phyloP scores from a whole-genome alignment of 768 basidiomycete species.

The Neoboletus brunneissimus region DNA sequence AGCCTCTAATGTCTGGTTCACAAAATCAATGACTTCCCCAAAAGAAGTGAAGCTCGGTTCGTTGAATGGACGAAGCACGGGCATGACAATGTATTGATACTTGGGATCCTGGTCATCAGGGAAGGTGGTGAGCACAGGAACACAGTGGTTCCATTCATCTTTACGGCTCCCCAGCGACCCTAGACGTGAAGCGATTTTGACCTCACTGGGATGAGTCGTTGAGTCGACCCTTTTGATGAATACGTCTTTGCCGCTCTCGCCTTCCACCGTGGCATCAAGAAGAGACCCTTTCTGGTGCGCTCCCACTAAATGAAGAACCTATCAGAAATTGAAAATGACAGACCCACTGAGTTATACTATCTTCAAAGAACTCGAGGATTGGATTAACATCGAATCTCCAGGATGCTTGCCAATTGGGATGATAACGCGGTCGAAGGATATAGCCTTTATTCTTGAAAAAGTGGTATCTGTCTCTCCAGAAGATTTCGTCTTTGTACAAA shows the following conservation, averaged over 20 bases:
- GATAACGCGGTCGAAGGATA: slow-evolving; percentile 25
- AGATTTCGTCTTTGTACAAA: neutral
- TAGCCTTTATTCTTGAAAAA: slow-evolving; percentile 24
- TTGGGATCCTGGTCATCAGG: neutral
- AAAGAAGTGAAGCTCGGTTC: slow-evolving; percentile 24
- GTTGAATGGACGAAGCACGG: slow-evolving; percentile 21
- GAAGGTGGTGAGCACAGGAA: slow-evolving; percentile 19
- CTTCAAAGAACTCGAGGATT: neutral
- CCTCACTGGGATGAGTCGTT: slow-evolving; percentile 1
- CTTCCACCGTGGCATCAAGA: slow-evolving; percentile 9
- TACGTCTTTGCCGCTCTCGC: neutral
- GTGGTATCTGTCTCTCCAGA: slow-evolving; percentile 18
- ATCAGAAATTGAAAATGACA: neutral
- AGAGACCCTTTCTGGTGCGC: neutral
- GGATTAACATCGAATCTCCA: slow-evolving; percentile 11
- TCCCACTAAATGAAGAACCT: neutral
- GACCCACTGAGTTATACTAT: neutral
- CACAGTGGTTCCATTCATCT: slow-evolving; percentile 23
- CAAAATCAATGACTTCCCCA: slow-evolving; percentile 29
- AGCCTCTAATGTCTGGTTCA: slow-evolving; percentile 19
- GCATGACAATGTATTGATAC: neutral
- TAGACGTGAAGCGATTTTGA: neutral
- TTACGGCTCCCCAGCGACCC: neutral
- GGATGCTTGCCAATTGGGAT: slow-evolving; percentile 30
- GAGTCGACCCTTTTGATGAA: slow-evolving; percentile 15